Evolutionary conservation across 169 alveolate species (phyloP).

Genomic region (Plasmodium relictum): DNA sequence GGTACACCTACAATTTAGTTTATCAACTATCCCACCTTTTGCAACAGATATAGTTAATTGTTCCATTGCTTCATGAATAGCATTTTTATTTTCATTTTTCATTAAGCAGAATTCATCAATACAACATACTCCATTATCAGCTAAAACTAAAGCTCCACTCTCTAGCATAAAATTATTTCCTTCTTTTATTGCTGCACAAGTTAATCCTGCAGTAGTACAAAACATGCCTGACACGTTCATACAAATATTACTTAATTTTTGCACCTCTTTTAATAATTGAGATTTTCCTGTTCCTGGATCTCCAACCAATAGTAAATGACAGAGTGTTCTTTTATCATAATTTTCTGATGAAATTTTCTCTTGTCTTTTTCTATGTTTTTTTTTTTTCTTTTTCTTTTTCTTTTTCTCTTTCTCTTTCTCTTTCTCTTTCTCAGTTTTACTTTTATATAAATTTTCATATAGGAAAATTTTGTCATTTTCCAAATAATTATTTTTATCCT

Average conservation of each 20-base stretch:
- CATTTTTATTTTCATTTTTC: slow-evolving; percentile 89
- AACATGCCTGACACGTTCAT: slow-evolving; percentile 90
- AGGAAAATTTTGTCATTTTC: background rate
- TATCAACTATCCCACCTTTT: slow-evolving; percentile 88
- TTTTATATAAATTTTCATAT: slow-evolving; percentile 26
- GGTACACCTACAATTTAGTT: slow-evolving; percentile 82
- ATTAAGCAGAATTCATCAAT: slow-evolving; percentile 94
- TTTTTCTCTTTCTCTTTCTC: background rate
- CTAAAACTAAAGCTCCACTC: slow-evolving; percentile 96
- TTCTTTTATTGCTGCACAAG: slow-evolving; percentile 92
- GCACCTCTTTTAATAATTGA: slow-evolving; percentile 89
- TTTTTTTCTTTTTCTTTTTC: background rate
- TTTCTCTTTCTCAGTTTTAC: background rate
- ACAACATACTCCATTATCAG: slow-evolving; percentile 97
- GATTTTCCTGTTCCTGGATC: slow-evolving; percentile 98
- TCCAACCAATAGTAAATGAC: slow-evolving; percentile 94
- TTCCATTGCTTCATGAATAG: slow-evolving; percentile 97
- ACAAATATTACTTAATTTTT: slow-evolving; percentile 80
- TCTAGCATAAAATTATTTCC: slow-evolving; percentile 92
- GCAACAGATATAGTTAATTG: slow-evolving; percentile 94
- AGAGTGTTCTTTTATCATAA: slow-evolving; percentile 79
- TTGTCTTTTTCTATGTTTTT: background rate
- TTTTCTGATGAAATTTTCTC: slow-evolving; percentile 15
- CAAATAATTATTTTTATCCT: slow-evolving; percentile 8
- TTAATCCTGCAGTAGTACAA: slow-evolving; percentile 93